Percentiles rank a stretch among this genome's conserved stretches.
These are phyloP conservation scores for Carex cristatella DNA, from an alignment of 176 grass and related monocot species.

Conservation along the genomic window DNA sequence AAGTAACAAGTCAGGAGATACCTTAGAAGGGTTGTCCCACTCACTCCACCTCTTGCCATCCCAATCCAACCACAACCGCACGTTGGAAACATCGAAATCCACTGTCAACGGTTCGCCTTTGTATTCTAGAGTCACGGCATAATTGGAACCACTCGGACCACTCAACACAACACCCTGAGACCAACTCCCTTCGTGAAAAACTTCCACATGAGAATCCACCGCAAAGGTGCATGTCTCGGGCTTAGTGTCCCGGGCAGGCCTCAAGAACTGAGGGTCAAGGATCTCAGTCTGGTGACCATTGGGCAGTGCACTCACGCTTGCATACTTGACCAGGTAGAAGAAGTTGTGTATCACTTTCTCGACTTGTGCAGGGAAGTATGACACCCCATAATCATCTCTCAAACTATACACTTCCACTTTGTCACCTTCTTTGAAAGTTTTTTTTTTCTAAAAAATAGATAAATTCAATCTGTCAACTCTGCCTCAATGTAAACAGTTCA, in stretches of 20 bases:
- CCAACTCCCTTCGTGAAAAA: slow-evolving; percentile 23
- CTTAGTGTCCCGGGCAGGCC: not conserved
- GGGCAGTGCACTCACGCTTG: not conserved
- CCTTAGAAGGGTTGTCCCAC: not conserved
- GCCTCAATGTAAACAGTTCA: not conserved
- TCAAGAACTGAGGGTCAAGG: slow-evolving; percentile 22
- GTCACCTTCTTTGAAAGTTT: slow-evolving; percentile 19
- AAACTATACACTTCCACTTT: slow-evolving; percentile 22
- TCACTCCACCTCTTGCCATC: slow-evolving; percentile 16
- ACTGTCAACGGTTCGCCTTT: not conserved
- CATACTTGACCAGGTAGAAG: slow-evolving; percentile 21
- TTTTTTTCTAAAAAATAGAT: slow-evolving; percentile 1
- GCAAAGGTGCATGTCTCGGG: not conserved
- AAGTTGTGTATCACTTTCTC: not conserved
- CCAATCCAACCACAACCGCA: slow-evolving; percentile 17
- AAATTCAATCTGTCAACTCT: not conserved
- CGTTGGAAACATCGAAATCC: slow-evolving; percentile 6
- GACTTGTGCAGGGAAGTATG: slow-evolving; percentile 27
- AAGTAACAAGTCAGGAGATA: not conserved
- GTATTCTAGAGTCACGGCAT: not conserved
- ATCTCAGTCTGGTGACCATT: slow-evolving; percentile 13
- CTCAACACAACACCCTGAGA: slow-evolving; percentile 12
- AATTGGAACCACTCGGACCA: not conserved
- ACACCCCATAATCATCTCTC: slow-evolving; percentile 16
- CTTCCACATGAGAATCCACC: slow-evolving; percentile 25